Conservation (phyloP, 2,329 filamentous ascomycete genomes). For the Botrytis pseudocinerea region DNA sequence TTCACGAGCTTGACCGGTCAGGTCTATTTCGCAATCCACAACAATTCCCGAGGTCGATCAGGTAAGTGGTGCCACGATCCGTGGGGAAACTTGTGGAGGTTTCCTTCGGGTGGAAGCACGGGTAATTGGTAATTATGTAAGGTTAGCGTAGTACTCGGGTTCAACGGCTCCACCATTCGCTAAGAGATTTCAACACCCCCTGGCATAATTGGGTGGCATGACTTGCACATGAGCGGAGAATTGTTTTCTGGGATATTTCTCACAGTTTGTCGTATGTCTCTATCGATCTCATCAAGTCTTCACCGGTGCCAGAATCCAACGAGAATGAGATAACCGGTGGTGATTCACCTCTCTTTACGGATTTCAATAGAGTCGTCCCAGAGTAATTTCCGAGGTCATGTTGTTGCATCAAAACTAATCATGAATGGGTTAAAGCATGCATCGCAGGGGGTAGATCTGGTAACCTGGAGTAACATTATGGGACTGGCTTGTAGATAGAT, state of each 20-base stretch:
- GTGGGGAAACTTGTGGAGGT: background rate
- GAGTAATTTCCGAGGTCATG: background rate
- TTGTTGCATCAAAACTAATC: background rate
- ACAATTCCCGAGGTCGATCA: background rate
- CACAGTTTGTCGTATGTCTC: background rate
- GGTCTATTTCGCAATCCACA: background rate
- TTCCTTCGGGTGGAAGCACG: background rate
- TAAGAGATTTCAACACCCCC: background rate
- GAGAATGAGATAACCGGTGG: too few species aligned
- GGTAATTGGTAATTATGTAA: background rate
- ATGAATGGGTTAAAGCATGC: background rate
- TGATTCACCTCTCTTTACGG: background rate
- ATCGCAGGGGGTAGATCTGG: background rate
- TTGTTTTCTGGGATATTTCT: background rate
- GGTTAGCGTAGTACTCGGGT: constrained; percentile 8
- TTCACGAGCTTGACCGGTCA: background rate
- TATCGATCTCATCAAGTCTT: too few species aligned
- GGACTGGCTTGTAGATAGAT: background rate
- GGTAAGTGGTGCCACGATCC: background rate
- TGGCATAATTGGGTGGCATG: background rate
- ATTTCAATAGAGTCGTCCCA: background rate
- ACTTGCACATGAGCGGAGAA: background rate
- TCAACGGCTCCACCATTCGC: background rate
- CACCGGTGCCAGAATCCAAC: background rate
- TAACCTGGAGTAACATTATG: background rate